phyloP scores from a whole-genome alignment of 2,329 filamentous ascomycete species.

The Fusarium praegraminearum region DNA sequence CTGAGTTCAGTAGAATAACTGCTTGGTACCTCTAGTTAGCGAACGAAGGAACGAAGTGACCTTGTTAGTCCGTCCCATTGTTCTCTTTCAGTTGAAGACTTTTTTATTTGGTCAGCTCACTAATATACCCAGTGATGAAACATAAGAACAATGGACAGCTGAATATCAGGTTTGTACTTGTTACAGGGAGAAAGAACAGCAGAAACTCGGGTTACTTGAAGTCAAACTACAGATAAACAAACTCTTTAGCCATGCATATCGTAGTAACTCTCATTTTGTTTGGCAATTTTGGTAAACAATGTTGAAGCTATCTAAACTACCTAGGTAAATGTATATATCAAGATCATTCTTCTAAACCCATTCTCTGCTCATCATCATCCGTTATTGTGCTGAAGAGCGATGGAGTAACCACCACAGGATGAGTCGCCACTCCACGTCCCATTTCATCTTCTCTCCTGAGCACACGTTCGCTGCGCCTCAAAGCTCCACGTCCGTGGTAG shows the following conservation, averaged over 20 bases:
- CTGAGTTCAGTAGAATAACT: neutral
- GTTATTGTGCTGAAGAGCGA: neutral
- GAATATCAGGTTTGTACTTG: neutral
- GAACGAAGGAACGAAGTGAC: neutral
- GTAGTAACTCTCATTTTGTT: neutral
- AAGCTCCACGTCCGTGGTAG: neutral
- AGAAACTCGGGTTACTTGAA: neutral
- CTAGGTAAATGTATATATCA: too few species aligned
- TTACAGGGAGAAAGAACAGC: neutral
- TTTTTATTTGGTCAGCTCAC: too few species aligned
- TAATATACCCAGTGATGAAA: neutral
- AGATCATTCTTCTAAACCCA: neutral
- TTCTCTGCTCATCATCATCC: neutral
- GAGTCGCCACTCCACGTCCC: neutral
- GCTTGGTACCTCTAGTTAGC: too few species aligned
- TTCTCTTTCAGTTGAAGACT: neutral
- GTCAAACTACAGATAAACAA: neutral
- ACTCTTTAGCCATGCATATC: neutral
- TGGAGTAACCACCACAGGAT: neutral
- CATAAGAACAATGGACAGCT: neutral
- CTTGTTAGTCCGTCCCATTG: neutral
- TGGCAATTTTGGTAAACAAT: neutral
- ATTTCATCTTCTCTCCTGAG: constrained; percentile 2
- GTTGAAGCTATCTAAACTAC: too few species aligned
- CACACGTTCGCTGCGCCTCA: neutral